Evolutionary conservation across 1,284 basidiomycete genomes (phyloP).

Genomic region (Ceratobasidium sp.): DNA sequence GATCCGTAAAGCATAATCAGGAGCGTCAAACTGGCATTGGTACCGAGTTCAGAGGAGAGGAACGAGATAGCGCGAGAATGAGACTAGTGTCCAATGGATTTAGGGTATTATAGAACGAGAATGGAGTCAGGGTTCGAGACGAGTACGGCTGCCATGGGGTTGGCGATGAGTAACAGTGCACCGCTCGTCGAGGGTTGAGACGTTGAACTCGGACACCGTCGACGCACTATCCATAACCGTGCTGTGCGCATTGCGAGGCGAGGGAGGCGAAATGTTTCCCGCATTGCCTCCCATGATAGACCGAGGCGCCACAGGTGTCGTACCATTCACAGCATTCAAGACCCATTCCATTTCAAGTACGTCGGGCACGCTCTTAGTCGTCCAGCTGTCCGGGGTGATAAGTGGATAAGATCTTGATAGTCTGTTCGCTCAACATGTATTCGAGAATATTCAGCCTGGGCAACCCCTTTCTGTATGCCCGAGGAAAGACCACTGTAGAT

Average conservation of each 20-base stretch:
- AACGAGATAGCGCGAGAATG: too few species aligned
- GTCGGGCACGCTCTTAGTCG: constrained; percentile 67
- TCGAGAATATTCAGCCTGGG: constrained; percentile 86
- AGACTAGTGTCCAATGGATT: too few species aligned
- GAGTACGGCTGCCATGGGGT: background rate
- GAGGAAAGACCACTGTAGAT: constrained; percentile 64
- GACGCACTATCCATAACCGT: background rate
- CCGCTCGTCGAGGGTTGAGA: background rate
- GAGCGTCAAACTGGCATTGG: too few species aligned
- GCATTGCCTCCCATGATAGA: background rate
- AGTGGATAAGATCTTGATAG: constrained; percentile 77
- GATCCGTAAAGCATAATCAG: too few species aligned
- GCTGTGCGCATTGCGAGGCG: background rate
- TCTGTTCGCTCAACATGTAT: constrained; percentile 78
- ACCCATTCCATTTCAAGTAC: constrained; percentile 58
- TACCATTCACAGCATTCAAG: constrained; percentile 46
- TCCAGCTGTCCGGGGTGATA: constrained; percentile 77
- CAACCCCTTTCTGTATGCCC: constrained; percentile 72
- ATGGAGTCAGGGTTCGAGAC: too few species aligned
- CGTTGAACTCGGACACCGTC: background rate
- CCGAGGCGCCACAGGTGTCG: constrained; percentile 15
- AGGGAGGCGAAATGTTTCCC: too few species aligned
- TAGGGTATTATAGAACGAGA: too few species aligned
- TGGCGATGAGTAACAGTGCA: background rate
- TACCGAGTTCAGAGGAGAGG: too few species aligned